A percentile compares a stretch with the other conserved stretches of the same genome.
Conservation (phyloP, 2,329 filamentous ascomycete genomes). For the Fusarium phyllophilum region DNA sequence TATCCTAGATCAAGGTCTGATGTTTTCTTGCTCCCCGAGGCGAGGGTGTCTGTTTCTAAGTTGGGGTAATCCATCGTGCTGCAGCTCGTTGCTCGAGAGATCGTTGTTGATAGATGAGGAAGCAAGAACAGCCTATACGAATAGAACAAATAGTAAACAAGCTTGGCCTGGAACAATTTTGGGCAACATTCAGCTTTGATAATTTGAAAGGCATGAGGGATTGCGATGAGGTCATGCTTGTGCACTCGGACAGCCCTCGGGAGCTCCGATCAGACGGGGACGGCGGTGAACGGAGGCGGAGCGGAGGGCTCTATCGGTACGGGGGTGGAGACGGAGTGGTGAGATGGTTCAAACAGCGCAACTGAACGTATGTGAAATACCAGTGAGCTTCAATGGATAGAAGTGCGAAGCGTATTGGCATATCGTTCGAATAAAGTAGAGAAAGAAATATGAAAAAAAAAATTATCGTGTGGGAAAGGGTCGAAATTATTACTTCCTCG, state of each 20-base stretch:
- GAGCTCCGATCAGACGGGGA: slow-evolving; percentile 35
- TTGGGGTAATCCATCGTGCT: not conserved
- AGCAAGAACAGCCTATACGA: not conserved
- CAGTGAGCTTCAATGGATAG: not conserved
- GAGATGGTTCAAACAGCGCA: slow-evolving; percentile 13
- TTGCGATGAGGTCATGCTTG: slow-evolving; percentile 15
- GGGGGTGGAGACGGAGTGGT: slow-evolving; percentile 33
- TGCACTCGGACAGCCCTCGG: slow-evolving; percentile 15
- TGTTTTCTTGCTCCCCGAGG: not conserved
- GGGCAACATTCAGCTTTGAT: not conserved
- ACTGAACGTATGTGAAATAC: not conserved
- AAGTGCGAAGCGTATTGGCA: not conserved
- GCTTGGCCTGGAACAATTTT: not conserved
- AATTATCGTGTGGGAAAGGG: not conserved
- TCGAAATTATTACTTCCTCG: slow-evolving; percentile 16
- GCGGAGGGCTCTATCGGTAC: slow-evolving; percentile 39
- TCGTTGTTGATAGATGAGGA: not conserved
- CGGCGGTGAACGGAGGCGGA: slow-evolving; percentile 42
- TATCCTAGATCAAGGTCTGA: not conserved
- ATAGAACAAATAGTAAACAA: not conserved
- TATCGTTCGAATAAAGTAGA: not conserved
- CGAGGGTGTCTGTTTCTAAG: not conserved
- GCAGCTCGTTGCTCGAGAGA: not conserved
- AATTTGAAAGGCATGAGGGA: not conserved
- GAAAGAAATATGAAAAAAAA: not conserved